Base-by-base conservation (phyloP, 2,329 filamentous ascomycete genomes). In the Fusarium buharicum region DNA sequence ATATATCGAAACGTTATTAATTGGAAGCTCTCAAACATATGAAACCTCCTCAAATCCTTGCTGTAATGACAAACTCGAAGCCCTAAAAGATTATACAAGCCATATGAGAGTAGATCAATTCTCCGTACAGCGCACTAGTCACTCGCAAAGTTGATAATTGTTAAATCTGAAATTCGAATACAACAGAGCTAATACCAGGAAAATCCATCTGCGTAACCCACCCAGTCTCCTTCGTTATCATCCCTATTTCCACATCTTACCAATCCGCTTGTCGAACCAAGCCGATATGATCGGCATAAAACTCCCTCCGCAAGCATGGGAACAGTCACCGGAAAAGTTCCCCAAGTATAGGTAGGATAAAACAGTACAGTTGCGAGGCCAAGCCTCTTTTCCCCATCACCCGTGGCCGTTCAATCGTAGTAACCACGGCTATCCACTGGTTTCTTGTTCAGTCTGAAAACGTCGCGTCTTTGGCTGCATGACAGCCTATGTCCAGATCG, bases 121-220 rank as follows among this genome's bases (percentile, higher is more conserved):
- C n/a, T n/a, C n/a, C n/a, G n/a, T n/a, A n/a, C n/a, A n/a, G n/a
- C n/a, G n/a, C n/a, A n/a, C n/a, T n/a, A n/a, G n/a, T n/a, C 22
- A 24, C 22, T 24, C 22, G 22, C 22, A 24, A 24, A 4, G 22
- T 24, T 7, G 8, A 24, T 24, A 22, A 7, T 4, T 22, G 6
- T 8, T 5, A 24, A 57, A 58, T 43, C 40, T 24, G 43, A 46
- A 62, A 55, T 55, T 58, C 37, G 52, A 63, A 57, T 66, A 58
- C 58, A 63, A 55, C 39, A 52, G 46, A 60, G 55, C 60, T 55
- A 69, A 69, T 55, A 69, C 64, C 67, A 58, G 56, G 58, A 61
- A 53, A 66, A 61, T 56, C 53, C 61, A 55, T 58, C 44, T 44
- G 49, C 41, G 37, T 65, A 50, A 41, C 59, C 59, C 56, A 56